Evolutionary conservation across 805 yeast genomes (phyloP).

Genomic region (Sugiyamaella floridensis): DNA sequence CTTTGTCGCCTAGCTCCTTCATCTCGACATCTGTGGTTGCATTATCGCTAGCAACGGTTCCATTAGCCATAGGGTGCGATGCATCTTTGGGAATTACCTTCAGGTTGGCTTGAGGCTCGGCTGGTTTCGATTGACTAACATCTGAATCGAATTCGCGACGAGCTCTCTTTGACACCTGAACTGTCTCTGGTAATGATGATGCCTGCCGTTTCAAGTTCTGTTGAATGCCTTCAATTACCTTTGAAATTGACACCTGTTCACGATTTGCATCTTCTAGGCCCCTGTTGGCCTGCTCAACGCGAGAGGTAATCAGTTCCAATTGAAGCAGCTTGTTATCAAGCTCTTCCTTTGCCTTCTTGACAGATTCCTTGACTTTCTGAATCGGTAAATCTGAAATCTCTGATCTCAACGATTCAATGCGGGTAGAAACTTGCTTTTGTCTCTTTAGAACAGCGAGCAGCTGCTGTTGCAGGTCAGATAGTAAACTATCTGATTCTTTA

Average conservation of each 20-base stretch:
- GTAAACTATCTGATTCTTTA: no score
- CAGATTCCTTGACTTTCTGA: slow-evolving; percentile 3
- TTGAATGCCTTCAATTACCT: background rate
- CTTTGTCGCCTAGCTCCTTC: no score
- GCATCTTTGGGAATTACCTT: no score
- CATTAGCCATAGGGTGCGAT: no score
- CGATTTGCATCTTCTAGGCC: background rate
- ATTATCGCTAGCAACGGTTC: no score
- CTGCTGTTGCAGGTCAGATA: background rate
- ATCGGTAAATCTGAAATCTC: background rate
- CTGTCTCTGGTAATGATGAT: background rate
- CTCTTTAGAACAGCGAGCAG: background rate
- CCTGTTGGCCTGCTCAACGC: background rate
- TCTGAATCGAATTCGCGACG: background rate
- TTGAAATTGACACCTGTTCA: background rate
- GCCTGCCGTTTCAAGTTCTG: background rate
- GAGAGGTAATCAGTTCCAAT: background rate
- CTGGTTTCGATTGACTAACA: background rate
- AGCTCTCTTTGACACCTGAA: background rate
- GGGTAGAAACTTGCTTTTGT: background rate
- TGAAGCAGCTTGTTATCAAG: background rate
- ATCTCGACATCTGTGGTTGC: no score
- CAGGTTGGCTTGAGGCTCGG: no score
- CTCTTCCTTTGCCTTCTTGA: background rate
- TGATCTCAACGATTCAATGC: background rate